Conservation (phyloP, 108 stramenopile genomes). For the Bacterosira constricta region DNA sequence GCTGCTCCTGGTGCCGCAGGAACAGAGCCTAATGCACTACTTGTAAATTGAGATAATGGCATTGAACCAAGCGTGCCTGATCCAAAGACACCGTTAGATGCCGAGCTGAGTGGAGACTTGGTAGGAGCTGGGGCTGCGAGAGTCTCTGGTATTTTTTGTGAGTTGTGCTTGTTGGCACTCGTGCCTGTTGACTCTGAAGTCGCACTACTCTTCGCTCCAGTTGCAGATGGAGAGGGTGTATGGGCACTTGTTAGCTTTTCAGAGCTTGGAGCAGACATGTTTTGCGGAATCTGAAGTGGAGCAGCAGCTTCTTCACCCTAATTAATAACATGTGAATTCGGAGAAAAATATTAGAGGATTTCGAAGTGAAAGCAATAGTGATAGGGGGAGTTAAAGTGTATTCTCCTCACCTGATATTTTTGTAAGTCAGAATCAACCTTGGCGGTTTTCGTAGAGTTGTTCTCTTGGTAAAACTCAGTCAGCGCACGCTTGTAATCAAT, state of each 20-base stretch:
- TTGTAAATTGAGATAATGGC: slow-evolving; percentile 7
- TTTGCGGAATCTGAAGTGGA: background rate
- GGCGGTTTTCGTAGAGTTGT: slow-evolving; percentile 68
- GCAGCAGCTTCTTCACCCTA: slow-evolving; percentile 44
- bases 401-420: slow-evolving; percentile 70
- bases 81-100: too few relatives aligned
- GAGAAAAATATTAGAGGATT: background rate
- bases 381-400: background rate
- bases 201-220: too few relatives aligned
- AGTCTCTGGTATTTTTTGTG: slow-evolving; percentile 63
- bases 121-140: slow-evolving; percentile 9
- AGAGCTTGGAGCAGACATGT: background rate
- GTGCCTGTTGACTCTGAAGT: slow-evolving; percentile 7
- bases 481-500: slow-evolving; percentile 66
- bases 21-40: background rate
- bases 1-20: too few relatives aligned
- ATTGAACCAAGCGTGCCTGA: too few relatives aligned
- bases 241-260: background rate
- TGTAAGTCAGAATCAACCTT: slow-evolving; percentile 58
- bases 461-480: slow-evolving; percentile 65
- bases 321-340: background rate
- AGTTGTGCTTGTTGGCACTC: slow-evolving; percentile 60
- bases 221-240: slow-evolving; percentile 12
- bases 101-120: too few relatives aligned
- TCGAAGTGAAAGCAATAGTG: background rate